Conservation (phyloP, 176 grass and related monocot genomes). For the Olyra latifolia region DNA sequence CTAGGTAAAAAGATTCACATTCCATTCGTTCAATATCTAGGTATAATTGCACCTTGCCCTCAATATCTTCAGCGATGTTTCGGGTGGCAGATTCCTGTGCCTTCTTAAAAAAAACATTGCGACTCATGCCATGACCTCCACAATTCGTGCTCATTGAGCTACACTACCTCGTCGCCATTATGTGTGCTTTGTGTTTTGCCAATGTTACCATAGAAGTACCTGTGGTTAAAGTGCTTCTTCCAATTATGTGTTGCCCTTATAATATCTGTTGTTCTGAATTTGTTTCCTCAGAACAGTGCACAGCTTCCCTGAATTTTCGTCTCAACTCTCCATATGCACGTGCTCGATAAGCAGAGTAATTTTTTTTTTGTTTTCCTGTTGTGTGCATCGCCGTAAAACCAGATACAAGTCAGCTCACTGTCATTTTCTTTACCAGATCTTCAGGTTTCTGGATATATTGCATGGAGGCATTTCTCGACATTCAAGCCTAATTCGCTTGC, state of each 20-base stretch:
- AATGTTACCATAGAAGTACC: neutral
- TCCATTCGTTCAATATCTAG: neutral
- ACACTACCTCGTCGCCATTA: neutral
- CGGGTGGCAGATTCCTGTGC: neutral
- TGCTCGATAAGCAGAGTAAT: neutral
- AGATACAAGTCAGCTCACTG: neutral
- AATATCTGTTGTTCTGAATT: neutral
- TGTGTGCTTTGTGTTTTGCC: neutral
- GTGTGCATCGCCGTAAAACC: neutral
- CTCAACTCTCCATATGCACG: too few species aligned
- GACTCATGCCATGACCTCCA: neutral
- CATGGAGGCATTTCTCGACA: slow-evolving; percentile 53
- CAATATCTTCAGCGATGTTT: neutral
- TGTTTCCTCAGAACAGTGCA: neutral
- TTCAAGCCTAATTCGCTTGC: slow-evolving; percentile 20
- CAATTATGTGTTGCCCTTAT: neutral
- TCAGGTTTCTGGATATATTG: slow-evolving; percentile 23
- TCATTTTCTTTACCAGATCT: slow-evolving; percentile 39
- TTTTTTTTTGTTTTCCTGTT: neutral
- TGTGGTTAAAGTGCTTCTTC: neutral
- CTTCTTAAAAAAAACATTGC: neutral
- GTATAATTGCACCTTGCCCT: neutral
- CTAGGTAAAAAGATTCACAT: neutral
- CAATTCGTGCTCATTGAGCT: neutral
- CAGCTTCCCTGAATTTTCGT: neutral